phyloP scores from a whole-genome alignment of 228 moss, liverwort and hornwort genomes.

The Sphagnum fallax region DNA sequence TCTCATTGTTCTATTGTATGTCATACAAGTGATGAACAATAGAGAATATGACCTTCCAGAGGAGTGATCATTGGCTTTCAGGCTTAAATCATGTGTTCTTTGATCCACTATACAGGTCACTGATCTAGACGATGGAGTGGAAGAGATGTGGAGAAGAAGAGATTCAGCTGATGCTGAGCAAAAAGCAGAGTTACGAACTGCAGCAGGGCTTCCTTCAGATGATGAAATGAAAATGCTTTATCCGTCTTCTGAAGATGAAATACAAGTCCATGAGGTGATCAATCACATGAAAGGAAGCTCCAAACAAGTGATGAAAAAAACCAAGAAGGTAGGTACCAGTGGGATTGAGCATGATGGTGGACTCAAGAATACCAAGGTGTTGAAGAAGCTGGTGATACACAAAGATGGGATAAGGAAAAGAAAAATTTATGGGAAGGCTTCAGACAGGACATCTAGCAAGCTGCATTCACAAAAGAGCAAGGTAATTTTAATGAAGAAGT shows the following conservation, averaged over 20 bases:
- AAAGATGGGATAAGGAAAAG: constrained; percentile 5
- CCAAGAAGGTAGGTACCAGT: constrained; percentile 24
- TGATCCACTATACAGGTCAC: constrained; percentile 31
- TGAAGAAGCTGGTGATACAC: constrained; percentile 17
- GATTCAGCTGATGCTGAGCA: constrained; percentile 57
- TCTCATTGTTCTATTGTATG: too few species aligned
- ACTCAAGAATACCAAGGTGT: constrained; percentile 29
- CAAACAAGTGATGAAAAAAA: constrained; percentile 38
- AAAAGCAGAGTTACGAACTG: constrained; percentile 54
- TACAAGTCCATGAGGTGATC: constrained; percentile 28
- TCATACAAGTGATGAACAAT: too few species aligned
- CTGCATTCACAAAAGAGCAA: constrained; percentile 17
- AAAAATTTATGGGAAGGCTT: neutral
- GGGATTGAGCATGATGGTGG: constrained; percentile 23
- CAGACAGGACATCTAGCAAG: constrained; percentile 2
- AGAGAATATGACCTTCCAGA: too few species aligned
- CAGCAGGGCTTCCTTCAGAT: constrained; percentile 56
- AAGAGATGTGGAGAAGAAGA: constrained; percentile 88
- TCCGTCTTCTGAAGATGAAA: constrained; percentile 89
- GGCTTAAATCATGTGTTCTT: too few species aligned
- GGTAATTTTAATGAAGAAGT: constrained; percentile 24
- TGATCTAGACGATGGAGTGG: constrained; percentile 75
- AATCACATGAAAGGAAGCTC: constrained; percentile 21
- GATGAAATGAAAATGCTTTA: constrained; percentile 57
- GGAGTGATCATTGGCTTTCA: too few species aligned